Base-by-base conservation (phyloP, 2,329 filamentous ascomycete species). In the Colletotrichum musae region DNA sequence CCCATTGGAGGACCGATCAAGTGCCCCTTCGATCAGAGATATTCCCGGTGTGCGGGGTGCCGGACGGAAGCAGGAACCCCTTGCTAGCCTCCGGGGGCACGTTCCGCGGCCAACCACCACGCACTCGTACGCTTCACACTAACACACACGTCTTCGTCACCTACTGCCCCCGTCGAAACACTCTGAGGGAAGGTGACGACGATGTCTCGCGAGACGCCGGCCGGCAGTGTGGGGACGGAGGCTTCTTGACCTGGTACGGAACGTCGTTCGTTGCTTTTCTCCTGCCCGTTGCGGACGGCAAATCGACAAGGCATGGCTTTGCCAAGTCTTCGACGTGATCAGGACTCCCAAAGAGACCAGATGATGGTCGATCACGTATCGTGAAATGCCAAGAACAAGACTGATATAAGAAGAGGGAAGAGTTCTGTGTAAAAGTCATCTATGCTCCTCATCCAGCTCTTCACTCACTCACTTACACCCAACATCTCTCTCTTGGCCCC, bases 121-220 rank as follows among this genome's bases (percentile, higher is more conserved):
- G 2, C 28, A 32, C 28, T 32, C 28, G 10, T 7, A 32, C 28
- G 2, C 28, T 32, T 9, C 28, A 32, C 28, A 9, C 28, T 32
- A 6, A 32, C 28, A 32, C 47, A 58, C 36, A 54, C 57, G 16
- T 53, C 54, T 36, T 36, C 41, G 50, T 47, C 51, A 32, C 24
- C 48, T 21, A 15, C 21, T 39, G 32, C 12, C 53, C 2, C 48
- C 54, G 65, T 47, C 48, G 54, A 64, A 68, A 65, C 61, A 64
- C 53, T 16, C 21, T 54, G 54, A 45, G 24, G 53, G 54, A 65
- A 65, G 54, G 48, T 65, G 65, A 68, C 61, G 65, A 59, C 53
- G 41, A 54, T 64, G 64, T 68, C 53, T 64, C 48, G 64, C 39
- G 45, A 68, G 24, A 21, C 45, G 36, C 52, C 53, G 24, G n/a